Conservation (phyloP, 2,329 filamentous ascomycete genomes). For the Botryosphaeria dothidea region DNA sequence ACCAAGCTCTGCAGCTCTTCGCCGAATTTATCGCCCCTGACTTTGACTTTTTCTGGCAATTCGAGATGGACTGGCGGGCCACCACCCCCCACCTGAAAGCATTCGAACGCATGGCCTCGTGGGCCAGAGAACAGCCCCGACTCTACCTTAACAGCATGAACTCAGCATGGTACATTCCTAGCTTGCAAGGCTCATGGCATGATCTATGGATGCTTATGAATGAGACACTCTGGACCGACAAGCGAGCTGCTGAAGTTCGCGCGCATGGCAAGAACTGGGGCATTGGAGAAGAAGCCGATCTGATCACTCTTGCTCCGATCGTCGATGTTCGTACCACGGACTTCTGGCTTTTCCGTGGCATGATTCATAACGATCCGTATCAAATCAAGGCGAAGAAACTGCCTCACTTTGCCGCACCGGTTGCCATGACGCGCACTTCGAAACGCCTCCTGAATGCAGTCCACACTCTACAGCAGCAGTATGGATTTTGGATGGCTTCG, state of each 20-base stretch:
- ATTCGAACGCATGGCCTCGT: conserved; percentile 62
- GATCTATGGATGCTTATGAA: conserved; percentile 42
- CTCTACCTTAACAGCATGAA: conserved; percentile 62
- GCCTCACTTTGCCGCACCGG: conserved; percentile 54
- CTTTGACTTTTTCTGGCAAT: conserved; percentile 80
- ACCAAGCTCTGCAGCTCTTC: conserved; percentile 74
- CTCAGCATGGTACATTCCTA: conserved; percentile 57
- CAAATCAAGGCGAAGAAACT: conserved; percentile 70
- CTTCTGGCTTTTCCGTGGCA: conserved; percentile 54
- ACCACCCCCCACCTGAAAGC: conserved; percentile 81
- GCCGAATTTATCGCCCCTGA: conserved; percentile 70
- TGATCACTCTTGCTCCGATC: conserved; percentile 88
- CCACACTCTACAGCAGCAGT: conserved; percentile 80
- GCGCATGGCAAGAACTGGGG: conserved; percentile 85
- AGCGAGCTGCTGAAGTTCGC: conserved; percentile 61
- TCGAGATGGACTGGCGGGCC: conserved; percentile 80
- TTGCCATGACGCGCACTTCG: conserved; percentile 80
- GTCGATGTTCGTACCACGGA: conserved; percentile 89
- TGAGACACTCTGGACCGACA: conserved; percentile 42
- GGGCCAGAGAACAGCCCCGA: conserved; percentile 55
- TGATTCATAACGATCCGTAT: conserved; percentile 63
- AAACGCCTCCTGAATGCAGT: conserved; percentile 79
- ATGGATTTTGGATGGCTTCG: conserved; percentile 87
- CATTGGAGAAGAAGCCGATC: conserved; percentile 84
- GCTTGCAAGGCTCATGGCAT: conserved; percentile 52